Base-by-base conservation (phyloP, 179 eudicot genomes). In the Gypsophila paniculata region DNA sequence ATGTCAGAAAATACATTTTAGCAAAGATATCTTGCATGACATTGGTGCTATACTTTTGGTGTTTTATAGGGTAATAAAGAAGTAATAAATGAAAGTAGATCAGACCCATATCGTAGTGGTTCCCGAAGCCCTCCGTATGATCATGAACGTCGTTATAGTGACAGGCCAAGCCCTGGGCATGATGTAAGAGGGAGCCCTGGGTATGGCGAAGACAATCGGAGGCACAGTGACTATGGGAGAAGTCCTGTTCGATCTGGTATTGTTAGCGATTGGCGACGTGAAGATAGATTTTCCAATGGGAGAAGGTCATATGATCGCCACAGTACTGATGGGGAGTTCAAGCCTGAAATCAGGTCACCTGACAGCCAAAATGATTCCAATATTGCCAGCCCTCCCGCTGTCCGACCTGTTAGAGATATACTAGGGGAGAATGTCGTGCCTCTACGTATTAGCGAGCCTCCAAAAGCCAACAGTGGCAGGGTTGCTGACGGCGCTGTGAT, bases 201-300 rank as follows among this genome's bases (percentile, higher is more conserved):
- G 70, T 83, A 78, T 77, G 96, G 86, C 64, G 87, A 79, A 76
- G 89, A 80, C 67, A 84, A 70, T 74, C 82, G 77, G 72, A 81
- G 79, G 67, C 78, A 74, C 65, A 78, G 82, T 82, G 91, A 87
- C 81, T 77, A 65, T 51, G 79, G 85, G 63, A 88, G 82, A 82
- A 90, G 94, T 84, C 96, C 98, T 78, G 87, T 78, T 61, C 88
- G 87, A 29, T 19, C 87, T 71, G 98, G 86, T 49, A 66, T 94
- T 53, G 79, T 94, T 63, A 92, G 81, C 80, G 94, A 95, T 73
- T 95, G 99, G 99, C 84, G 98, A 58, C 86, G 99, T 65, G 99
- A 92, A 53, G 99, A 95, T 78, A 91, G 98, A 73, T 90, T 95
- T 87, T 86, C 88, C 51, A 88, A 86, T 87, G 94, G 90, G 39